Evolutionary conservation across 31 red algal genomes (phyloP), one percentile per base, ranked within the genome.

Genomic region (Asparagopsis taxiformis): DNA sequence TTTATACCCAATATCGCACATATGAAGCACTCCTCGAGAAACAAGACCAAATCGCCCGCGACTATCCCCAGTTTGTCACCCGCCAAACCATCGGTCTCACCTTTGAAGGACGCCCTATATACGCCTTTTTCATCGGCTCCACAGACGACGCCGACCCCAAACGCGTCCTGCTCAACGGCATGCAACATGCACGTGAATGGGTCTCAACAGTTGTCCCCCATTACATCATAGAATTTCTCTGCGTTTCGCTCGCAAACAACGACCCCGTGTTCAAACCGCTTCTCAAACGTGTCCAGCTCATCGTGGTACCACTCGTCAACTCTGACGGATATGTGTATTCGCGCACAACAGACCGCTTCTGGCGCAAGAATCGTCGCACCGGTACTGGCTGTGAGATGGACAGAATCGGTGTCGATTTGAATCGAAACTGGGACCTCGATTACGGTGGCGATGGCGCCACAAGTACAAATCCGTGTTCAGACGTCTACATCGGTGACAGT

Each of bases 171-270:
- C 31, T 83, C 35, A 69, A 35, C 35, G 79, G 33, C 24, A 3
- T 73, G 65, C 79, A 60, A 46, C 79, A 83, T 38, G 79, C 79
- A 34, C 79, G 79, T 0, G 79, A 83, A 39, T 83, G 79, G 79
- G 50, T 72, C 16, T 30, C 79, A n/a, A 43, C 52, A 2, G 19
- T 41, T n/a, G 65, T 63, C 1, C 25, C 68, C 22, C 49, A 51
- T 20, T 83, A 83, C 68, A 51, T 69, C 25, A 67, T 36, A 17
- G 79, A 83, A 16, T 33, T 35, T 17, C 54, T 83, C 19, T 21
- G 31, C 1, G n/a, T 62, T 2, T 23, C 30, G 37, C 31, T 28
- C 9, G 7, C 6, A 9, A 19, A 59, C 29, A 24, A 74, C 24
- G 31, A 32, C 7, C 51, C 52, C 70, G 5, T 63, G 55, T 30